Percentiles rank a stretch among this genome's conserved stretches.
Conservation (phyloP, 1,284 basidiomycete species). For the Volvariella surrecta region DNA sequence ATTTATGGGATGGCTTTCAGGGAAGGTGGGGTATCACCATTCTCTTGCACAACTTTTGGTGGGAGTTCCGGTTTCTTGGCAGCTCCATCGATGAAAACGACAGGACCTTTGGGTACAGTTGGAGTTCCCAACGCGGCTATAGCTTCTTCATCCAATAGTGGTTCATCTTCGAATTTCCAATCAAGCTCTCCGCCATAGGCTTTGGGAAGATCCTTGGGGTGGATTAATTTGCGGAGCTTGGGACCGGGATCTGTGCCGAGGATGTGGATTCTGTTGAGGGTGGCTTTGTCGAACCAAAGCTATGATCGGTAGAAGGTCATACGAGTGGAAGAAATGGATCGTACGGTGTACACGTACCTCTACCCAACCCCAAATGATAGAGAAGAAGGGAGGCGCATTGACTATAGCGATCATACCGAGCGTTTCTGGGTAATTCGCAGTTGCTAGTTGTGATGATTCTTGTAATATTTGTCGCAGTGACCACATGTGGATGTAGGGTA, state of each 20-base stretch:
- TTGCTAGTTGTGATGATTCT: slow-evolving; percentile 64
- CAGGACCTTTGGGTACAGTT: slow-evolving; percentile 41
- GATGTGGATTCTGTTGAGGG: slow-evolving; percentile 63
- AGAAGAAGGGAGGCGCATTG: slow-evolving; percentile 71
- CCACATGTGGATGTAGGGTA: slow-evolving; percentile 61
- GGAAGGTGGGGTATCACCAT: no score
- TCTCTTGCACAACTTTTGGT: no score
- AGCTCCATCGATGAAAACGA: slow-evolving; percentile 37
- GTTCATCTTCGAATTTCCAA: slow-evolving; percentile 60
- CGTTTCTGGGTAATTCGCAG: slow-evolving; percentile 75
- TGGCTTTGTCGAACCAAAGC: slow-evolving; percentile 73
- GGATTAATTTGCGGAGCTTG: slow-evolving; percentile 43
- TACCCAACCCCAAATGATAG: slow-evolving; percentile 73
- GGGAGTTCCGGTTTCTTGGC: slow-evolving; percentile 13
- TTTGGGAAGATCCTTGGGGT: slow-evolving; percentile 49
- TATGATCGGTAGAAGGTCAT: no score
- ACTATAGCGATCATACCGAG: slow-evolving; percentile 56
- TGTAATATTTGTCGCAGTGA: slow-evolving; percentile 59
- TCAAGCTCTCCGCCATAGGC: slow-evolving; percentile 60
- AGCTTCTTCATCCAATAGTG: slow-evolving; percentile 42
- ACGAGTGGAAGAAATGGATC: no score
- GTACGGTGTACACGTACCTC: slow-evolving; percentile 42
- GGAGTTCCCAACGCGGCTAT: slow-evolving; percentile 27
- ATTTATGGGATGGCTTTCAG: no score
- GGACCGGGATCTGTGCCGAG: slow-evolving; percentile 48